Evolutionary conservation across 352 stramenopile species (phyloP), one percentile per base, ranked within the genome.

Genomic region (Phytophthora chlamydospora): DNA sequence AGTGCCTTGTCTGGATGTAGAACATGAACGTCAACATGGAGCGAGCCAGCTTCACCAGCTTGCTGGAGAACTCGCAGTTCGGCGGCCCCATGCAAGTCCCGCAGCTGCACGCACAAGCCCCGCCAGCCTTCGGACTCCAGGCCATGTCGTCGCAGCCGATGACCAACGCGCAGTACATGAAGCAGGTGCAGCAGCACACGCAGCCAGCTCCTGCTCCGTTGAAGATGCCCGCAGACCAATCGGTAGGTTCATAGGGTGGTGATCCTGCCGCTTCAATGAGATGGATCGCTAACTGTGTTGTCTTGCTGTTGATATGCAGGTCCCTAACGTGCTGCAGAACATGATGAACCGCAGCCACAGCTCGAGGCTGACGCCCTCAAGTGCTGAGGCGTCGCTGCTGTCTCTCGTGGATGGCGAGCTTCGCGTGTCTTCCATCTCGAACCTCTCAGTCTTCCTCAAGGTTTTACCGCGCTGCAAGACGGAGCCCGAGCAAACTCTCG

Each of bases 401-500:
- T 71, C 62, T 21, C 73, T 93, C 39, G 84, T 91, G 17, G 80
- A 93, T 40, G 49, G 57, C 8, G 73, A 83, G 49, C 71, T 90
- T 14, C 69, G 71, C 13, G 52, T 93, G 33, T 67, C 68, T 14
- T 87, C 79, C 14, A 48, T 82, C 29, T 65, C 62, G 16, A 77
- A 83, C 58, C 56, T 91, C 16, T 34, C 70, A 32, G 76, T 74
- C 32, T 91, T 93, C 46, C 66, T 93, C 16, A 75, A 87, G 40
- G 51, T 88, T 29, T 57, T 93, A 9, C 64, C 75, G 6, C 50
- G 62, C 29, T 87, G 81, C 34, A 89, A 87, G 66, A 85, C 82
- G 0, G 85, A 93, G 45, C 73, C 83, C 9, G 83, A 91, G 41
- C 73, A 90, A 62, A 84, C 85, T 3, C 58, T 91, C 4, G 79